phyloP scores from a whole-genome alignment of 2,329 filamentous ascomycete genomes.

The Aspergillus sp. region DNA sequence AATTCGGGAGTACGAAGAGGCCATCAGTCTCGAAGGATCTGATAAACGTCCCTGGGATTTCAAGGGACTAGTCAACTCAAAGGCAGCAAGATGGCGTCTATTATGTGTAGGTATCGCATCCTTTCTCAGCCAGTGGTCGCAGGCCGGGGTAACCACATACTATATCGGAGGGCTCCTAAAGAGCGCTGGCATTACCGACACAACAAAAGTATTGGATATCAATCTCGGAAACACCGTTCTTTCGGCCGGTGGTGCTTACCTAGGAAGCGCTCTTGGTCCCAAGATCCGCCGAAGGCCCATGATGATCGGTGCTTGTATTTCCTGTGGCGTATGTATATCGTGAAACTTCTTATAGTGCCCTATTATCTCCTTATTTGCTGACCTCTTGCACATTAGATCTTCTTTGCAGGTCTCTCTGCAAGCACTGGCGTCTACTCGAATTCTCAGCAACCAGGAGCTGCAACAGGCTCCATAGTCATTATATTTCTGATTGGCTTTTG shows the following conservation, averaged over 20 bases:
- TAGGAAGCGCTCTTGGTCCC: neutral
- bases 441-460: neutral
- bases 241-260: neutral
- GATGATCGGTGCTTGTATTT: neutral
- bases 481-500: neutral
- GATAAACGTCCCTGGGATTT: neutral
- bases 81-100: neutral
- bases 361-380: no score
- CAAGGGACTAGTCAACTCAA: neutral
- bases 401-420: neutral
- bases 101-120: neutral
- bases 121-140: neutral
- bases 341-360: no score
- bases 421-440: neutral
- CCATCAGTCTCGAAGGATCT: conserved; percentile 29
- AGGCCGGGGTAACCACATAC: neutral
- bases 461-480: neutral
- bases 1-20: conserved; percentile 34
- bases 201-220: neutral
- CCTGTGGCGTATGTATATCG: neutral
- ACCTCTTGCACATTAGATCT: neutral
- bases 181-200: neutral
- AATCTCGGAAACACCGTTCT: neutral
- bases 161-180: neutral
- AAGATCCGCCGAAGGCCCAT: neutral